Base-by-base conservation (phyloP, 148 eudicot species). In the Chenopodium suecicum region DNA sequence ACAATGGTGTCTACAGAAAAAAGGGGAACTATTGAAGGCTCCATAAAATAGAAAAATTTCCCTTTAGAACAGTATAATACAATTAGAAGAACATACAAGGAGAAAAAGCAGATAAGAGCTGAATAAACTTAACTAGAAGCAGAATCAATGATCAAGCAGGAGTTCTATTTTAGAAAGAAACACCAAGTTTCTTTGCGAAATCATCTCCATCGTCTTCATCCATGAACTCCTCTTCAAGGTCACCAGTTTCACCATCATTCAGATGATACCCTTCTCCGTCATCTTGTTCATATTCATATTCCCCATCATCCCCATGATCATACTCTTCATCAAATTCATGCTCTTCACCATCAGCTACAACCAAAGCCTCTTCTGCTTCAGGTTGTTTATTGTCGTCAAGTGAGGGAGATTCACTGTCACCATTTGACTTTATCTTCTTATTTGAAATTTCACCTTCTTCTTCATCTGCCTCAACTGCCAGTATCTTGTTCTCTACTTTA, bases 191-290 rank as follows among this genome's bases (percentile, higher is more conserved):
- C 90, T 91, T 94, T 31, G 92, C 98, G 78, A 92, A 92, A 77
- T 92, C 97, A 79, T 93, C 97, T 12, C 86, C 94, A 69, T 91
- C 96, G 27, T 94, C 98, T 3, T 92, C 97, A 32, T 92, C 98
- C 78, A 86, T 71, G 79, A 86, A 88, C 27, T 88, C 92, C 8
- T 79, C 91, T 22, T 83, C 91, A 75, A 78, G 84, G 56, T 91
- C 98, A 31, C 70, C 88, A 74, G 82, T 82, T 74, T 91, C 97
- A 70, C 89, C 97, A 65, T 85, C 94, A 23, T 90, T 90, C 58
- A 88, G 68, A 50, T 89, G 81, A 82, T 77, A 90, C 22, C 85
- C 93, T 72, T 90, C 98, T 46, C 87, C 97, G 56, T 86, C 93
- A 13, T 78, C 88, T 19, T 93, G 89, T 75, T 90, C 98, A 60